Evolutionary conservation across 805 yeast genomes (phyloP), one percentile per base, ranked within the genome.

Genomic region (Scheffersomyces ergatensis): DNA sequence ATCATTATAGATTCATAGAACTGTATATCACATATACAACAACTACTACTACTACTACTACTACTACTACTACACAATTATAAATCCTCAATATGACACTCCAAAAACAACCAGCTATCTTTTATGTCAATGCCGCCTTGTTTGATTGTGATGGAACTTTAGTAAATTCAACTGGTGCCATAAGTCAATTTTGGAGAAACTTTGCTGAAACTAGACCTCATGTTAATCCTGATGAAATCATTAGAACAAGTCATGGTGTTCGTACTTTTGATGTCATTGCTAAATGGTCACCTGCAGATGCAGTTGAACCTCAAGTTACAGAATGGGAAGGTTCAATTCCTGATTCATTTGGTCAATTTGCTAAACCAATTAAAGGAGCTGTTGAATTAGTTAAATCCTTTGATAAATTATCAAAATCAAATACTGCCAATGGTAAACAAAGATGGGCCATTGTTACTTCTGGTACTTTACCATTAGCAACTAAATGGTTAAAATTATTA

Each of bases 61-160:
- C 29, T 25, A 5, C 8, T 13, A 25, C 29, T 11, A 7, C n/a
- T 15, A 29, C 32, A 29, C 32, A 29, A 4, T 14, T 26, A 21
- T 9, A 26, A 6, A 26, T 26, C 5, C 13, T 14, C 17, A 29
- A 26, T 9, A 62, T 64, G 68, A 64, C 70, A 30, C 44, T 55
- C 36, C 55, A 53, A 44, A 66, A 67, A 55, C 68, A 67, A 59
- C 73, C 73, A 31, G 74, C 72, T 50, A 51, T 60, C 46, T 69
- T 69, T 48, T 57, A 63, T 57, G 67, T 67, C 46, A 57, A 69
- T 54, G 75, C 74, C 48, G 74, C 74, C 38, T 76, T 85, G 47
- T 88, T 88, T 64, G 96, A 88, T 66, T 80, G 89, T 39, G 96
- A 88, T 60, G 96, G 96, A 39, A 88, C 96, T 21, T 70, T 88